phyloP scores from a whole-genome alignment of 1,284 basidiomycete species.

The Papiliotrema laurentii region DNA sequence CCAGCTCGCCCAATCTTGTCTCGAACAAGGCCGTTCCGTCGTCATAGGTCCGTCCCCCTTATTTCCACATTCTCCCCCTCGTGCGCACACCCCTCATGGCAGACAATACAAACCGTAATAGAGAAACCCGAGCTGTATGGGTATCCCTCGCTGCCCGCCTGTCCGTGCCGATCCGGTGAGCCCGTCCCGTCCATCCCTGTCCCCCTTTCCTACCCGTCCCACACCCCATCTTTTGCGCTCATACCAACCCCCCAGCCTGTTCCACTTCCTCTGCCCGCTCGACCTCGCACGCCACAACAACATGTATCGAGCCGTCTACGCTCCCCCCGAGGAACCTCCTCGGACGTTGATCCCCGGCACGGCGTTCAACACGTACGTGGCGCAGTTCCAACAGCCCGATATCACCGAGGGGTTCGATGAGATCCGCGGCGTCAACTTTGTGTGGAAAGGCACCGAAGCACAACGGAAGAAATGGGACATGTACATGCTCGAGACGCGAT shows the following conservation, averaged over 20 bases:
- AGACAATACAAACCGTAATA: constrained; percentile 85
- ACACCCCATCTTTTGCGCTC: not conserved
- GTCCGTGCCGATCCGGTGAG: constrained; percentile 58
- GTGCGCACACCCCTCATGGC: not conserved
- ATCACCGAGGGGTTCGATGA: constrained; percentile 68
- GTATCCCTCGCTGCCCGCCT: constrained; percentile 60
- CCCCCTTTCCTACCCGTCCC: not conserved
- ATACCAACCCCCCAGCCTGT: constrained; percentile 55
- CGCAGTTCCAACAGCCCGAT: constrained; percentile 63
- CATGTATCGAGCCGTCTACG: constrained; percentile 65
- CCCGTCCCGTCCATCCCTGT: not conserved
- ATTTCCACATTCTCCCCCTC: not conserved
- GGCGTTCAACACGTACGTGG: constrained; percentile 61
- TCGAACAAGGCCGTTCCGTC: constrained; percentile 60
- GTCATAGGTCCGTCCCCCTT: constrained; percentile 62
- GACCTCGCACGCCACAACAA: constrained; percentile 88
- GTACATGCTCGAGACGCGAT: constrained; percentile 27
- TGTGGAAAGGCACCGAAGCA: constrained; percentile 68
- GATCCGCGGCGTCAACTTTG: constrained; percentile 70
- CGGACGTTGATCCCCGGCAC: constrained; percentile 61
- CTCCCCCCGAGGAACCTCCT: constrained; percentile 23
- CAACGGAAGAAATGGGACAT: constrained; percentile 63
- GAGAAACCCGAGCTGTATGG: constrained; percentile 63
- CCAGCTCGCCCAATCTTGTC: constrained; percentile 57
- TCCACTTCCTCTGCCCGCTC: constrained; percentile 64